Base-by-base conservation (phyloP, 129 eudicot genomes). In the Escallonia rubra region DNA sequence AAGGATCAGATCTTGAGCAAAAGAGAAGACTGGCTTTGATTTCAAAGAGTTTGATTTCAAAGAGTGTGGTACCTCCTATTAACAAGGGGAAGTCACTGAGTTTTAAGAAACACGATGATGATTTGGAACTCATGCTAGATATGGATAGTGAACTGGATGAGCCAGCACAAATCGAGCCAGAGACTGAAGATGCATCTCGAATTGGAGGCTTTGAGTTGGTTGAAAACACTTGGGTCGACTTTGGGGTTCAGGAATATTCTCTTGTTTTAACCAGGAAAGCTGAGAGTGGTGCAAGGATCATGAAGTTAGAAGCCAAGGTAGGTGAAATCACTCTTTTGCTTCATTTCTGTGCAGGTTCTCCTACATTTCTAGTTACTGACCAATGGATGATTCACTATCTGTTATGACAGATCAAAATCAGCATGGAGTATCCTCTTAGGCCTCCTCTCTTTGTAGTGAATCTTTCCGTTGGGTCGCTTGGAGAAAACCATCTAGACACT, bases 351-450 rank as follows among this genome's bases (percentile, higher is more conserved):
- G 66, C 14, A n/a, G 23, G 63, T 7, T 50, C 43, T 44, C 50
- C 34, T 15, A 49, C 41, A 4, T 43, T 15, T n/a, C 57, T 68
- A 52, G 12, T 72, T 15, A 42, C 64, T 45, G 51, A 23, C 58
- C 49, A 43, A 4, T 14, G 8, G 57, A 47, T 44, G 63, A 10
- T 57, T 66, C 15, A n/a, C 65, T 47, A 46, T 69, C 63, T 76
- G 8, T 75, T 42, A 52, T 75, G 56, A 65, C 87, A 93, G 99
- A 73, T 93, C 49, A 81, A 76, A 59, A 80, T 93, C 60, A 86
- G 86, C 75, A 61, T 66, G 88, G 99, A 93, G 73, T 93, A 93
- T 76, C 99, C 99, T 42, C 75, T 89, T 3, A 79, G 99, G 80
- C 95, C 96, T 57, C 99, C 99, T 5, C 77, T 68, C 48, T 89